Conservation (phyloP, 306 rosid genomes). For the Vigna hirtella region DNA sequence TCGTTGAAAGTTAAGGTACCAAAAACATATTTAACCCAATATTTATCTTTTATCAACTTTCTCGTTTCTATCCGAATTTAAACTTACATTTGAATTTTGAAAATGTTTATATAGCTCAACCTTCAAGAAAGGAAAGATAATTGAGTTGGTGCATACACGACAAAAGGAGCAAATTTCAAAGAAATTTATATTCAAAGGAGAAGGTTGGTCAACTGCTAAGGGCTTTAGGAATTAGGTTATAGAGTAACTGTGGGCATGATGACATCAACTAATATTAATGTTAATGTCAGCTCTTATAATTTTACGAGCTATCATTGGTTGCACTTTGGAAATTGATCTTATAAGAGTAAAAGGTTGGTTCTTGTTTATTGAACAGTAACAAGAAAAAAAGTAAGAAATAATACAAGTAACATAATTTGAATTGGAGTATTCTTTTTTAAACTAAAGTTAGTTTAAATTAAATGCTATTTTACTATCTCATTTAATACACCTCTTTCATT, state of each 20-base stretch:
- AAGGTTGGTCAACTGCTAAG: slow-evolving; percentile 26
- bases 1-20: no score
- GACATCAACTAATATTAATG: slow-evolving; percentile 20
- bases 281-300: slow-evolving; percentile 16
- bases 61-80: no score
- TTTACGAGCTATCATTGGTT: neutral
- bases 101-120: neutral
- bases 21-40: no score
- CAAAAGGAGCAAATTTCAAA: neutral
- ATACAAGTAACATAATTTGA: neutral
- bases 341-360: no score
- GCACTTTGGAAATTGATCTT: neutral
- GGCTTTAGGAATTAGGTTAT: neutral
- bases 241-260: neutral
- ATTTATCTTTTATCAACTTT: no score
- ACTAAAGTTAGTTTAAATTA: no score
- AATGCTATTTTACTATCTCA: neutral
- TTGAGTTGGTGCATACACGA: slow-evolving; percentile 7
- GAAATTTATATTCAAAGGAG: neutral
- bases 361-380: no score
- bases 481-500: neutral
- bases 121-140: neutral
- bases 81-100: no score
- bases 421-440: neutral
- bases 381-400: neutral